phyloP scores from a whole-genome alignment of 495 filamentous ascomycete species.

The Penicillium macrosclerotiorum region DNA sequence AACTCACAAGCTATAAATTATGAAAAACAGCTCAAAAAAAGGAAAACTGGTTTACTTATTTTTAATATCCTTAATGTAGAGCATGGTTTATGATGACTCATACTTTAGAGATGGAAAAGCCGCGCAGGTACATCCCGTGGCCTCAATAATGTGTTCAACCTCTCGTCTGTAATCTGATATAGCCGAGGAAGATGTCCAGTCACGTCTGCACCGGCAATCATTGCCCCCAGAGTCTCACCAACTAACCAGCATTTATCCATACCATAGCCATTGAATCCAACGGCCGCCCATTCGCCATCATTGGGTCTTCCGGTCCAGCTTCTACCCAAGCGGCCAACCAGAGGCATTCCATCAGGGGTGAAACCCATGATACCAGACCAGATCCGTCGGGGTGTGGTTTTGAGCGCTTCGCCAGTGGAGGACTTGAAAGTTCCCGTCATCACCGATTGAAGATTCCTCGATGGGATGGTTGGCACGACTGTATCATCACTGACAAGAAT shows the following conservation, averaged over 20 bases:
- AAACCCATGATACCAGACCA: conserved; percentile 7
- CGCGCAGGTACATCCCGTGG: conserved; percentile 1
- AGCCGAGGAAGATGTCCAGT: neutral
- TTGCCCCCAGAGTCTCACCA: neutral
- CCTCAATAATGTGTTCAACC: neutral
- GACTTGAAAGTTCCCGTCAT: conserved; percentile 1
- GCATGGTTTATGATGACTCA: too few species aligned
- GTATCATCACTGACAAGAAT: conserved; percentile 3
- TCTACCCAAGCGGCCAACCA: neutral
- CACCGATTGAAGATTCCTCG: neutral
- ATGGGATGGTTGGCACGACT: neutral
- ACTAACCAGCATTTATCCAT: conserved; percentile 5
- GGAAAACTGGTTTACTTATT: too few species aligned
- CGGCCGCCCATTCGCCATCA: conserved; percentile 1
- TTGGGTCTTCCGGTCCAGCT: neutral
- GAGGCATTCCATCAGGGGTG: neutral
- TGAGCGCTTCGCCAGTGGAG: neutral
- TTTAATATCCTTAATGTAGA: too few species aligned
- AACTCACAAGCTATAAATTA: too few species aligned
- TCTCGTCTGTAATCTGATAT: conserved; percentile 2
- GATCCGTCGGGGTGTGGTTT: neutral
- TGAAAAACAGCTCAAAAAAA: too few species aligned
- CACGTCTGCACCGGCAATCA: conserved; percentile 1
- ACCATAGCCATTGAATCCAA: conserved; percentile 3
- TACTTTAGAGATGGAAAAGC: neutral